Base-by-base conservation (phyloP, 192 early-diverging fungal genomes). In the Mortierella hygrophila region DNA sequence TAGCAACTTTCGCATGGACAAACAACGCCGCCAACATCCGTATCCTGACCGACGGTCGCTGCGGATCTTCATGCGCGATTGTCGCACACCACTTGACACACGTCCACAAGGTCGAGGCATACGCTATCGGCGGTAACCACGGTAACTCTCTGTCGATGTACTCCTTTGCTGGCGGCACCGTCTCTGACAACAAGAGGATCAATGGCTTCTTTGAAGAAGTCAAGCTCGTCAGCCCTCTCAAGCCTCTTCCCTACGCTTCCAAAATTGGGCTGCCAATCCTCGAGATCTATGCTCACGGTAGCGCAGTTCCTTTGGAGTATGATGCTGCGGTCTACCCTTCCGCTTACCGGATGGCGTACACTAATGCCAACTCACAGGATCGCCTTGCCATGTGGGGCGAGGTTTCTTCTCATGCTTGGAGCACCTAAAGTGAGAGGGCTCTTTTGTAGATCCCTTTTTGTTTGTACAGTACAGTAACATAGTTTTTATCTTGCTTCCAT, bases 81-180 rank as follows among this genome's bases (percentile, higher is more conserved):
- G 37, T 73, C 3, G 21, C 73, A 0, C 20, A 75, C 68, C 38
- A 46, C 26, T 44, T 81, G 6, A 21, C 69, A 8, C 1, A 15
- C 21, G 29, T 69, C 13, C 42, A 81, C n/a, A 70, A 75, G 21
- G 80, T 81, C 21, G 32, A 74, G 38, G 55, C 80, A 1, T 75
- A 75, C 70, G 40, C 80, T 0, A 57, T 81, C 41, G 80, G 80
- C 20, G 80, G 80, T 9, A 13, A 54, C 40, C 23, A 70, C 1
- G 68, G n/a, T 46, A 0, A 70, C 7, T 38, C 21, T 1, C 29
- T 81, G 21, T 81, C 80, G 13, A 44, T 75, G 23, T 81, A 70
- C 60, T 81, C 80, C n/a, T 81, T 81, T 57, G 73, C 80, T 0
- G 80, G 80, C 6, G 80, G 73, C 20, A 20, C 80, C 32, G 80